A percentile compares a stretch with the other conserved stretches of the same genome.
These are phyloP conservation scores for Monosporascus sp. DNA, from an alignment of 2,329 filamentous ascomycete species.

Conservation along the genomic window DNA sequence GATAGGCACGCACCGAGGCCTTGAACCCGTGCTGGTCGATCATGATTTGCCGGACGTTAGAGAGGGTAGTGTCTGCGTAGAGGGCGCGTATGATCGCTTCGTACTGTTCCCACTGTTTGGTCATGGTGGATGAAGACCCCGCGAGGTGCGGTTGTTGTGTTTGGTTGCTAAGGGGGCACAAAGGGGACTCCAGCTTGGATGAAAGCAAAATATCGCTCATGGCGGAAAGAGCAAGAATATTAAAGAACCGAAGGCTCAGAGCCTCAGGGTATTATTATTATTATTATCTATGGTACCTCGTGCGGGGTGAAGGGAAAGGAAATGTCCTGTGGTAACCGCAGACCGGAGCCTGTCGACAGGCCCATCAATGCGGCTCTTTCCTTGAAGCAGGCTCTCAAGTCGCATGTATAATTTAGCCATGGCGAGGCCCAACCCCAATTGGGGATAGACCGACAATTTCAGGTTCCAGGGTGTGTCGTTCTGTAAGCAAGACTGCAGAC, in stretches of 20 bases:
- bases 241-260: not conserved
- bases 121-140: not conserved
- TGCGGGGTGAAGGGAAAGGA: not conserved
- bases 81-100: slow-evolving; percentile 9
- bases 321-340: not conserved
- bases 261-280: not conserved
- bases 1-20: slow-evolving; percentile 43
- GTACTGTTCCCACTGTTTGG: slow-evolving; percentile 2
- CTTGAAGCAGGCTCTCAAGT: not conserved
- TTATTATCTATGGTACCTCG: not conserved
- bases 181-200: not conserved
- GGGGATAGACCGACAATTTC: not conserved
- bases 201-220: not conserved
- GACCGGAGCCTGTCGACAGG: not conserved
- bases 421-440: not conserved
- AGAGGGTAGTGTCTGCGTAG: slow-evolving; percentile 20
- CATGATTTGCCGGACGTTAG: slow-evolving; percentile 22
- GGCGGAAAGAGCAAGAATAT: not conserved
- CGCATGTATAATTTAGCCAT: not conserved
- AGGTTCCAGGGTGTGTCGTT: not conserved
- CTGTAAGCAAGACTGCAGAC: not conserved
- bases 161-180: not conserved
- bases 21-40: slow-evolving; percentile 26
- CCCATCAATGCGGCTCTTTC: not conserved
- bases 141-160: not conserved